Percentiles rank a stretch among this genome's conserved stretches.
Evolutionary conservation across 2,329 filamentous ascomycete species (phyloP).

Genomic region (Penicillium janthinellum): DNA sequence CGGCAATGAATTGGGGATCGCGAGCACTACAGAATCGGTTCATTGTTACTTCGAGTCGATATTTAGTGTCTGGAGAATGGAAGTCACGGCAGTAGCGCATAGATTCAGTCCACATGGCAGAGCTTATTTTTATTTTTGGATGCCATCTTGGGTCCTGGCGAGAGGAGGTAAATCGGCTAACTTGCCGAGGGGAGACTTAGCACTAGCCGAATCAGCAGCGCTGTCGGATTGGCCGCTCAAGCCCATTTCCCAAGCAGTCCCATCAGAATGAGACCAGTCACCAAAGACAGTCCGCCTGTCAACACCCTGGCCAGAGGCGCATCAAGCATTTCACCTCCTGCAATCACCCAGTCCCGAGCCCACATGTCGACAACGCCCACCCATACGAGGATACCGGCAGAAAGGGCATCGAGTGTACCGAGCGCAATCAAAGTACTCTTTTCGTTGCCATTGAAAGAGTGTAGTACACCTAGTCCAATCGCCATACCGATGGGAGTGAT

Average conservation of each 20-base stretch:
- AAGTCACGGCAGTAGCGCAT: not conserved
- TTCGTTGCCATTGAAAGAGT: conserved; percentile 73
- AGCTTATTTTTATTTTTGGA: conserved; percentile 7
- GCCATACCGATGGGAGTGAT: conserved; percentile 79
- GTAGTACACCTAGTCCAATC: conserved; percentile 72
- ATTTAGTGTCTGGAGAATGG: not conserved
- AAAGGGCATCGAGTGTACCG: conserved; percentile 72
- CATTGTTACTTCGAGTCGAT: not conserved
- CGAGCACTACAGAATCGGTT: not conserved
- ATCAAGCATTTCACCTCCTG: conserved; percentile 58
- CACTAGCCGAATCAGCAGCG: not conserved
- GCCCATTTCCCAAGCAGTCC: conserved; percentile 76
- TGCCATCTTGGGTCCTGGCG: not conserved
- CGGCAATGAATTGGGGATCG: not conserved
- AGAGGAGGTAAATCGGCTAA: not conserved
- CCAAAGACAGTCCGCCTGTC: conserved; percentile 56
- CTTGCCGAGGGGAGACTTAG: not conserved
- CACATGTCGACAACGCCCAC: conserved; percentile 80
- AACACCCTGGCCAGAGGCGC: conserved; percentile 53
- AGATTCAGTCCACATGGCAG: conserved; percentile 1
- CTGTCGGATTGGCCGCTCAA: conserved; percentile 31
- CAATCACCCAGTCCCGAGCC: conserved; percentile 71
- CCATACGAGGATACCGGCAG: conserved; percentile 77
- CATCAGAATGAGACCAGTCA: conserved; percentile 69
- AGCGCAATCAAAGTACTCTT: conserved; percentile 68